These are phyloP conservation scores for Colletotrichum sp. DNA, from an alignment of 2,329 filamentous ascomycete species.

Conservation along the genomic window DNA sequence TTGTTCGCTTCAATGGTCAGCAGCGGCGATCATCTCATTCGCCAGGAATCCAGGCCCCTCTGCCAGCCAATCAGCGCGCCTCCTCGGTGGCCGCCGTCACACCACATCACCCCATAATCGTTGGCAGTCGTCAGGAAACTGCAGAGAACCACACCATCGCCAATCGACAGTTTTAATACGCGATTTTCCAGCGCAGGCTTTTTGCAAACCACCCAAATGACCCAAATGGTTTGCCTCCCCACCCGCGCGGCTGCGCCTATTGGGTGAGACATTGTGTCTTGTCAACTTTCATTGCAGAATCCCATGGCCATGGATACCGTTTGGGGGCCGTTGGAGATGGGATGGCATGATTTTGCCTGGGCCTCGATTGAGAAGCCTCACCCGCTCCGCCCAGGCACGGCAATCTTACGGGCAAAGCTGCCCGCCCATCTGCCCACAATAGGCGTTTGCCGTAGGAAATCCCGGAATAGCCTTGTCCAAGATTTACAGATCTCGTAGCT, in stretches of 20 bases:
- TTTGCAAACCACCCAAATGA: neutral
- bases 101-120: constrained; percentile 24
- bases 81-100: constrained; percentile 18
- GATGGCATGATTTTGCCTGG: constrained; percentile 17
- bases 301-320: neutral
- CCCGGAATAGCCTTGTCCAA: constrained; percentile 1
- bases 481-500: constrained; percentile 8
- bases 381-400: constrained; percentile 15
- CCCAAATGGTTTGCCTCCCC: neutral
- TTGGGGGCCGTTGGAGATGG: constrained; percentile 9
- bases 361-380: constrained; percentile 9
- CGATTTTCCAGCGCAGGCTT: neutral
- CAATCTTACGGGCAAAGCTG: constrained; percentile 22
- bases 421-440: constrained; percentile 23
- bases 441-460: constrained; percentile 19
- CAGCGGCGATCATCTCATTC: constrained; percentile 17
- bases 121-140: constrained; percentile 16
- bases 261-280: constrained; percentile 6
- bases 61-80: constrained; percentile 8
- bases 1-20: constrained; percentile 12
- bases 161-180: neutral
- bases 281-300: constrained; percentile 7
- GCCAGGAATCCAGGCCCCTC: constrained; percentile 10
- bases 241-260: constrained; percentile 15
- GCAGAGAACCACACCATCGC: constrained; percentile 15